phyloP scores from a whole-genome alignment of 306 rosid species.

The Canavalia gladiata region DNA sequence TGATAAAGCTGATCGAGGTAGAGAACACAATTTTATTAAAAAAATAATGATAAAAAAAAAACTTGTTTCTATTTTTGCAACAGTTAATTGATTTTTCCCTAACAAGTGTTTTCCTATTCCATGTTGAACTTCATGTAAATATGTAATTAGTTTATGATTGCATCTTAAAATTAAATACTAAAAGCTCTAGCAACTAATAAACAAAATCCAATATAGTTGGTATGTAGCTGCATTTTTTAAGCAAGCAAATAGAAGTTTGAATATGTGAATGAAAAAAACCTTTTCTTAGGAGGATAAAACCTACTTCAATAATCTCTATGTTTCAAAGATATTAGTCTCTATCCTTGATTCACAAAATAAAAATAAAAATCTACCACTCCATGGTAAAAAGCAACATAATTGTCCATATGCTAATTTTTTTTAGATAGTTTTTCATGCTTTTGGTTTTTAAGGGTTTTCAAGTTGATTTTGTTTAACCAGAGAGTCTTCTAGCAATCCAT shows the following conservation, averaged over 20 bases:
- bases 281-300: too few relatives aligned
- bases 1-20: constrained; percentile 79
- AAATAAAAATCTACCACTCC: too few relatives aligned
- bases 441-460: not conserved
- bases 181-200: not conserved
- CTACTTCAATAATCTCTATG: too few relatives aligned
- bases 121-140: too few relatives aligned
- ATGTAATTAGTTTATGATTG: not conserved
- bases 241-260: too few relatives aligned
- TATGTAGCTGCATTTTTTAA: too few relatives aligned
- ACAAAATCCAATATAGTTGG: too few relatives aligned
- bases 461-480: not conserved
- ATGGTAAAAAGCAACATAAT: not conserved
- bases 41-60: not conserved
- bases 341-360: too few relatives aligned
- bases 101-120: not conserved
- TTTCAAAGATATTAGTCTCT: too few relatives aligned
- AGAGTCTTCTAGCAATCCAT: not conserved
- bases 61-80: not conserved
- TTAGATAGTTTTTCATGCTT: not conserved
- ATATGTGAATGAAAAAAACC: too few relatives aligned
- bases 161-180: not conserved
- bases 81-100: not conserved
- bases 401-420: too few relatives aligned
- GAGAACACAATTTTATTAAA: not conserved